phyloP scores from a whole-genome alignment of 768 basidiomycete genomes.

The Strobilomyces dryophilus region DNA sequence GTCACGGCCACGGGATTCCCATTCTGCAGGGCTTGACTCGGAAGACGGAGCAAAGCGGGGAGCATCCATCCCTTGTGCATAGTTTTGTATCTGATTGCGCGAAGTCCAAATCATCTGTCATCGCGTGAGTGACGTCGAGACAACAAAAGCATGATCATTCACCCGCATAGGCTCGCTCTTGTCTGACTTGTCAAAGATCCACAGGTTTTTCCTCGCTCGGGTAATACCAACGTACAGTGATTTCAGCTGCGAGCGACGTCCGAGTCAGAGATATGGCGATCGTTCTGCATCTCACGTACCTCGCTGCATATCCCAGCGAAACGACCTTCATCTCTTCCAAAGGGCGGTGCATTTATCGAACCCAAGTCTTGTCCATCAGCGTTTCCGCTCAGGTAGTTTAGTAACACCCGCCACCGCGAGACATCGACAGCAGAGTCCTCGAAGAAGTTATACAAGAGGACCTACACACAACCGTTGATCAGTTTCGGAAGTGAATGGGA shows the following conservation, averaged over 20 bases:
- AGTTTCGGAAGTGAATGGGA: not conserved
- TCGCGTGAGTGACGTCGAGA: not conserved
- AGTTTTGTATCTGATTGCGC: slow-evolving; percentile 43
- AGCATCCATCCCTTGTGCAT: slow-evolving; percentile 43
- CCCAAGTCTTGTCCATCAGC: slow-evolving; percentile 9
- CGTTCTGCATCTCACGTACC: slow-evolving; percentile 28
- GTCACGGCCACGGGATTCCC: slow-evolving; percentile 36
- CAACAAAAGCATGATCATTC: not conserved
- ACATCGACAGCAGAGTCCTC: slow-evolving; percentile 50
- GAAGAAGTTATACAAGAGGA: slow-evolving; percentile 74
- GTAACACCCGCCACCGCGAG: slow-evolving; percentile 57
- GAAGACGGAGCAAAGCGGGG: slow-evolving; percentile 48
- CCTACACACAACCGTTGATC: slow-evolving; percentile 38
- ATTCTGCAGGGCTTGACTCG: slow-evolving; percentile 44
- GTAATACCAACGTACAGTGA: slow-evolving; percentile 69
- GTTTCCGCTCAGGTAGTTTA: slow-evolving; percentile 37
- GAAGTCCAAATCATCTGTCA: slow-evolving; percentile 50
- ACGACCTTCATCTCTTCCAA: slow-evolving; percentile 39
- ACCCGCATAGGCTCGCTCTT: slow-evolving; percentile 58
- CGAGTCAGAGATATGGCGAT: slow-evolving; percentile 3
- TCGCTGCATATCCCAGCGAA: slow-evolving; percentile 58
- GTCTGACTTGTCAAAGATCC: slow-evolving; percentile 62
- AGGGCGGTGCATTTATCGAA: slow-evolving; percentile 37
- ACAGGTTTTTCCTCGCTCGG: slow-evolving; percentile 61
- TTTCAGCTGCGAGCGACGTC: slow-evolving; percentile 47